phyloP scores from a whole-genome alignment of 1,284 basidiomycete species.

The Malassezia sympodialis region DNA sequence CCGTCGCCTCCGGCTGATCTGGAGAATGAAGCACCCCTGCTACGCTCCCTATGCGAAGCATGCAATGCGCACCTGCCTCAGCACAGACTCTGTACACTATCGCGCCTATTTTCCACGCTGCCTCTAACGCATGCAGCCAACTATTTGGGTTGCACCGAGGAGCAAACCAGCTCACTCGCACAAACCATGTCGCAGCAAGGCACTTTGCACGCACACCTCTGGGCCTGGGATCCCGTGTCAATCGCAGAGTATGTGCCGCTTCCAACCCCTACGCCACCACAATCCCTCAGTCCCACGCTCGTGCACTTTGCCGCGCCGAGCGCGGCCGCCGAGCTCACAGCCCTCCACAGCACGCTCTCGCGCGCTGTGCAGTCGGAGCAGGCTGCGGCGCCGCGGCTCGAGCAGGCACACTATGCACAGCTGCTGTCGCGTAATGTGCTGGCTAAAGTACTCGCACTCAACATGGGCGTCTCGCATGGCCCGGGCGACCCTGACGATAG shows the following conservation, averaged over 20 bases:
- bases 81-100: neutral
- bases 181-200: neutral
- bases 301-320: neutral
- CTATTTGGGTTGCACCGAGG: neutral
- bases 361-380: neutral
- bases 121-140: neutral
- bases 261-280: neutral
- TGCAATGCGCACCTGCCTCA: neutral
- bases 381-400: neutral
- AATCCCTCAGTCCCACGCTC: neutral
- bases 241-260: neutral
- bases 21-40: neutral
- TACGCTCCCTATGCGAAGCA: neutral
- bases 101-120: neutral
- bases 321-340: neutral
- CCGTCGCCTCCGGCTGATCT: neutral
- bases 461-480: neutral
- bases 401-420: neutral
- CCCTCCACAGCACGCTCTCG: neutral
- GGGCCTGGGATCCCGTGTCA: neutral
- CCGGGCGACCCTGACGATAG: neutral
- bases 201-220: neutral
- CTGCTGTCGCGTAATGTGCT: neutral
- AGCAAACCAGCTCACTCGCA: neutral
- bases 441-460: neutral